Conservation (phyloP, 768 basidiomycete genomes). For the Myochromella boudieri region DNA sequence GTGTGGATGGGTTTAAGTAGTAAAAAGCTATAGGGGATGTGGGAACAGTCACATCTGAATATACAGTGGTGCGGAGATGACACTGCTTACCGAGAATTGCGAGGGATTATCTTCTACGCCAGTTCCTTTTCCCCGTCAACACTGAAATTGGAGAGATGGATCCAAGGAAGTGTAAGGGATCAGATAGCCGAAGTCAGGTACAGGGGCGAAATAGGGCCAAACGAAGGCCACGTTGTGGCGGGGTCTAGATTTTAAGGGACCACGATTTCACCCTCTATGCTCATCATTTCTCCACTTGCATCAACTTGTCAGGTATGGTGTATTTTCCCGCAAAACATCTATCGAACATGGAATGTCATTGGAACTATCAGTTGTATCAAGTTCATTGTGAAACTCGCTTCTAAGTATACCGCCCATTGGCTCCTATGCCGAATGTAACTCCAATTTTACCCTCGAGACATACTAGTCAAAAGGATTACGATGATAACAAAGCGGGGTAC, state of each 20-base stretch:
- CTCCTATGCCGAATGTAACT: too few relatives aligned
- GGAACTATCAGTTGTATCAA: background rate
- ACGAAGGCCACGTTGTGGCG: constrained; percentile 12
- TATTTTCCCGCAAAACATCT: constrained; percentile 1
- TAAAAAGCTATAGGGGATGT: constrained; percentile 18
- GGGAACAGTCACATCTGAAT: constrained; percentile 10
- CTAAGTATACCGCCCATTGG: too few relatives aligned
- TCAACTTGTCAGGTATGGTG: constrained; percentile 1
- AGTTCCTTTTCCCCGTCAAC: constrained; percentile 9
- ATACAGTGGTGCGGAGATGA: constrained; percentile 11
- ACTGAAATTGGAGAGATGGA: constrained; percentile 11
- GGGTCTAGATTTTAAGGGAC: constrained; percentile 7
- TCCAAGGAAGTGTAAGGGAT: constrained; percentile 8
- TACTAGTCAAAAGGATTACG: too few relatives aligned
- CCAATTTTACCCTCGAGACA: too few relatives aligned
- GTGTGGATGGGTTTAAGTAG: constrained; percentile 18
- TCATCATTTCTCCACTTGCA: constrained; percentile 2
- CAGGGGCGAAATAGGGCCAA: constrained; percentile 15
- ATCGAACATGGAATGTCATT: background rate
- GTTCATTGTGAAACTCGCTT: background rate
- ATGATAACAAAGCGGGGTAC: background rate
- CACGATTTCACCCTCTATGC: constrained; percentile 1
- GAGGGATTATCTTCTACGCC: constrained; percentile 9
- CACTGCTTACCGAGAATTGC: constrained; percentile 19
- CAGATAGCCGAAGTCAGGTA: constrained; percentile 14